These are phyloP conservation scores for Pseudogymnoascus sp. DNA, from an alignment of 2,329 filamentous ascomycete genomes.

Conservation along the genomic window DNA sequence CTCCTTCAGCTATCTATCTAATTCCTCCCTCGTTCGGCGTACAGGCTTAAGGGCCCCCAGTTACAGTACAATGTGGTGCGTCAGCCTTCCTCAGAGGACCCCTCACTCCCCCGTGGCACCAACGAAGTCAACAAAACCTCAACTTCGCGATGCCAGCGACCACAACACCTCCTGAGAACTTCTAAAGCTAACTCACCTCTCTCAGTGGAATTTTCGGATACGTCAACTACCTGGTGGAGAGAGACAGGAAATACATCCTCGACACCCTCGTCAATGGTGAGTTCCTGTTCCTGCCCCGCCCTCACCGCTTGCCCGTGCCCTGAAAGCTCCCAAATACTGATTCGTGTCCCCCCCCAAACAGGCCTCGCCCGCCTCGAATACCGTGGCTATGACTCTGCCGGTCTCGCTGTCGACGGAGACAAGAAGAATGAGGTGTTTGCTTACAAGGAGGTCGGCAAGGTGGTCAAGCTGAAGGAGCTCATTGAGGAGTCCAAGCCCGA, in stretches of 20 bases:
- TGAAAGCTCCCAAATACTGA: not conserved
- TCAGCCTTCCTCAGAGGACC: not conserved
- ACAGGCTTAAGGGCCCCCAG: not conserved
- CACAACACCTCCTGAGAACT: not conserved
- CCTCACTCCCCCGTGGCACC: not conserved
- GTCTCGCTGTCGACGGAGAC: constrained; percentile 91
- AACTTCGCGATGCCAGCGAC: not conserved
- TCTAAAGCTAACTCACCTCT: constrained; percentile 13
- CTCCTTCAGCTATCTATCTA: not conserved
- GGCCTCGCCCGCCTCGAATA: constrained; percentile 95
- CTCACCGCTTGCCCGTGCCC: constrained; percentile 10
- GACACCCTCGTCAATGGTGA: constrained; percentile 92
- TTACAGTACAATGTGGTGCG: not conserved
- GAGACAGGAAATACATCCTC: constrained; percentile 93
- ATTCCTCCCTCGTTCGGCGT: not conserved
- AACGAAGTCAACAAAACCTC: not conserved
- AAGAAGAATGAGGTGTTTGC: constrained; percentile 97
- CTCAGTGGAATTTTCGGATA: constrained; percentile 90
- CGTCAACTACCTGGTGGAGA: constrained; percentile 98
- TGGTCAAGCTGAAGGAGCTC: constrained; percentile 89
- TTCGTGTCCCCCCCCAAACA: constrained; percentile 32
- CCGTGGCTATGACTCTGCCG: constrained; percentile 96
- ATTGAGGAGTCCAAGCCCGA: constrained; percentile 79
- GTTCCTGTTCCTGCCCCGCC: constrained; percentile 30
- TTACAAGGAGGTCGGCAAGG: constrained; percentile 99